phyloP scores from a whole-genome alignment of 495 filamentous ascomycete genomes.

The Podospora pseudocomata region DNA sequence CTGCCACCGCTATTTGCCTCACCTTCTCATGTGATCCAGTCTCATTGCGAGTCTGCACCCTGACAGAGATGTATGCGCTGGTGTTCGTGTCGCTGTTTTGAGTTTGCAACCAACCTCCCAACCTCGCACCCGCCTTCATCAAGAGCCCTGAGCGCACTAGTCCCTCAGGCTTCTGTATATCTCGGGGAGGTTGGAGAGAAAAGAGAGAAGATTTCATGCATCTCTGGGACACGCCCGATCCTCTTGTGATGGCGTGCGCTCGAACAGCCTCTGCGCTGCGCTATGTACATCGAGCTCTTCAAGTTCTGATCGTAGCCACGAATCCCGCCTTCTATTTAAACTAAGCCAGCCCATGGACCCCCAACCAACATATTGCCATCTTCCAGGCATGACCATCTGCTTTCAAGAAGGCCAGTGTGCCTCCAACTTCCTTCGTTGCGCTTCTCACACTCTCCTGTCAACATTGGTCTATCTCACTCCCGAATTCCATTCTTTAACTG shows the following conservation, averaged over 20 bases:
- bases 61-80: not conserved
- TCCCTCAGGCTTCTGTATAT: not conserved
- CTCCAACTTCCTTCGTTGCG: not conserved
- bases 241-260: not conserved
- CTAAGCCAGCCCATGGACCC: not conserved
- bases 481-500: not conserved
- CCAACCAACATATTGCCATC: not conserved
- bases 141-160: not conserved
- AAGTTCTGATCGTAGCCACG: not conserved
- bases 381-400: not conserved
- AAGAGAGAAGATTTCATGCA: too few species aligned
- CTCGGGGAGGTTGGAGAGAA: not conserved
- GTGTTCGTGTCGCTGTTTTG: not conserved
- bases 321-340: not conserved
- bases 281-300: not conserved
- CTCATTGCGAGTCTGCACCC: not conserved
- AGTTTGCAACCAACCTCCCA: not conserved
- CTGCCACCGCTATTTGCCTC: too few species aligned
- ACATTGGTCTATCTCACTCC: not conserved
- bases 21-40: not conserved
- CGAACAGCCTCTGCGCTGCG: not conserved
- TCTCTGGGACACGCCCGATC: too few species aligned
- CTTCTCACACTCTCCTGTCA: not conserved
- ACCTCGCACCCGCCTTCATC: not conserved
- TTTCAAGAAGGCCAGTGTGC: not conserved